Evolutionary conservation across 306 rosid species (phyloP), one percentile per base, ranked within the genome.

Genomic region (Pterocarpus macrocarpus): DNA sequence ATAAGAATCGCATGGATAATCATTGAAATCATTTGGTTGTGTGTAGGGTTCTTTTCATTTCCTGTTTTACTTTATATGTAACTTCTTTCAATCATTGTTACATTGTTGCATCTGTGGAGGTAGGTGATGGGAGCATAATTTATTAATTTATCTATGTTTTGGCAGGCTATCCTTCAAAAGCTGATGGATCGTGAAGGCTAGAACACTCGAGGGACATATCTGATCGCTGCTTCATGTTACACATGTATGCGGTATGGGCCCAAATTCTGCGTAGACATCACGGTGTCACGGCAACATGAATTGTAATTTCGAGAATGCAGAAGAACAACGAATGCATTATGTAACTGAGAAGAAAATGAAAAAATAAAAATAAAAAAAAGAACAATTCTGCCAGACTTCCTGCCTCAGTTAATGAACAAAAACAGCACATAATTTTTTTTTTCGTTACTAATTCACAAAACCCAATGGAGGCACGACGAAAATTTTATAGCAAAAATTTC

Each of bases 151-250:
- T 22, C 28, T 73, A 68, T 83, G 43, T 83, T 80, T 84, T 85
- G 83, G 76, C 89, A 92, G 98, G 82, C 81, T 35, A 81, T 86
- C 69, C 97, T 92, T 85, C 86, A 62, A 14, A 91, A 87, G 77
- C 72, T 90, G 81, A 83, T 92, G 81, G 91, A 87, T 45, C 89
- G 86, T 16, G 89, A 87, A 75, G 83, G 82, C 76, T 88, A 73
- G 73, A 82, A 68, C 78, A 66, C 61, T 67, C 13, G 58, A 72
- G 69, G 81, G 80, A 69, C 61, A 33, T n/a, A 57, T 15, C 69
- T 53, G 47, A 62, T 69, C 56, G 82, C 64, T 72, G 79, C 76
- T 59, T 83, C 86, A 34, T 28, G 73, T 43, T 52, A 28, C 65
- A 61, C 32, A 5, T 58, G 50, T 50, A 17, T 58, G 32, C 49